Percentiles rank a stretch among this genome's conserved stretches.
These are phyloP conservation scores for Chytriomyces sp. DNA, from an alignment of 192 early-diverging fungal genomes.

Conservation along the genomic window DNA sequence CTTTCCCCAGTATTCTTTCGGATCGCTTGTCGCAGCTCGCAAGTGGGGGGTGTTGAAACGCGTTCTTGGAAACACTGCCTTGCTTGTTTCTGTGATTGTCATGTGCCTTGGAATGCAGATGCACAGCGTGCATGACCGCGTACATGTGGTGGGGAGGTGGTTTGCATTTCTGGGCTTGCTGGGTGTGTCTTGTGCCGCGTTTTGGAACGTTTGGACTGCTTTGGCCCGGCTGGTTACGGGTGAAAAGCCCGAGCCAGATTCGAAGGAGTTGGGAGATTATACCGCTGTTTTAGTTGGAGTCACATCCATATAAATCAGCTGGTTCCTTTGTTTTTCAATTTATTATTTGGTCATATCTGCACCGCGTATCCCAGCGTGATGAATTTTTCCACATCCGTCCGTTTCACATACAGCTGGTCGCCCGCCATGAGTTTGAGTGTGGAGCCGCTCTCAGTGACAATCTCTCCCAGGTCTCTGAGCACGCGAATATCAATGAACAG, in stretches of 20 bases:
- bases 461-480: conserved; percentile 85
- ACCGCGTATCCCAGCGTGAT: conserved; percentile 83
- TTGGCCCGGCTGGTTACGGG: background rate
- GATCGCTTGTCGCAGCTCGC: conserved; percentile 9
- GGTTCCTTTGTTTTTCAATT: background rate
- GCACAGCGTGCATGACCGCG: background rate
- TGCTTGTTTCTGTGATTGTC: background rate
- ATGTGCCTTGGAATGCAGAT: background rate
- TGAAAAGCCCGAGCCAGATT: background rate
- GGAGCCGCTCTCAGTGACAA: conserved; percentile 84
- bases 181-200: background rate
- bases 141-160: background rate
- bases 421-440: conserved; percentile 73
- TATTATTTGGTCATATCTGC: conserved; percentile 58
- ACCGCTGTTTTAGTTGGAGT: background rate
- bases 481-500: conserved; percentile 92
- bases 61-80: background rate
- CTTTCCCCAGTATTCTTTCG: conserved; percentile 16
- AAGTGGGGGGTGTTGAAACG: background rate
- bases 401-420: conserved; percentile 83
- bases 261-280: background rate
- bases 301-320: background rate
- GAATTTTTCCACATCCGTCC: conserved; percentile 88
- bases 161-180: background rate
- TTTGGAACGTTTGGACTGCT: background rate